Percentiles rank a stretch among this genome's conserved stretches.
These are phyloP conservation scores for Umbelopsis sp. DNA, from an alignment of 371 early-diverging fungal genomes.

Conservation along the genomic window DNA sequence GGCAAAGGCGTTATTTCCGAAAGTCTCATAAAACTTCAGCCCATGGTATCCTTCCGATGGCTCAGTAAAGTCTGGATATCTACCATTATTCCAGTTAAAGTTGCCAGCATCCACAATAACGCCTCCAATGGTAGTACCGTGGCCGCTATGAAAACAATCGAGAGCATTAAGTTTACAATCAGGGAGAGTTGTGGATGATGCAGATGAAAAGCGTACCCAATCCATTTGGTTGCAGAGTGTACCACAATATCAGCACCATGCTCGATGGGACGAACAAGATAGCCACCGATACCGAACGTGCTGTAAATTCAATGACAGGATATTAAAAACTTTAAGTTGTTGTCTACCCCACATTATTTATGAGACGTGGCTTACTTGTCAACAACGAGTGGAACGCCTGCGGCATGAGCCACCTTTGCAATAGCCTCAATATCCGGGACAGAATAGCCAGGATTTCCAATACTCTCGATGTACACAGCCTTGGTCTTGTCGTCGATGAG, in stretches of 20 bases:
- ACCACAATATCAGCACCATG: constrained; percentile 93
- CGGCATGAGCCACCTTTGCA: constrained; percentile 77
- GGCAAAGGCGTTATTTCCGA: constrained; percentile 72
- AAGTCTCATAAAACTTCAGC: constrained; percentile 82
- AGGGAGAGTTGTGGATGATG: too few species aligned
- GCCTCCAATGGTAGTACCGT: constrained; percentile 85
- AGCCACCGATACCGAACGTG: constrained; percentile 94
- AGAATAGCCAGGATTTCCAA: constrained; percentile 86
- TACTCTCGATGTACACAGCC: constrained; percentile 84
- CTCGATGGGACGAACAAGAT: constrained; percentile 79
- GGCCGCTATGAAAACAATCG: constrained; percentile 42
- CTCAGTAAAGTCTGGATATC: constrained; percentile 86
- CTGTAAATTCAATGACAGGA: constrained; percentile 63
- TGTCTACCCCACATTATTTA: not conserved
- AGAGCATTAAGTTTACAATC: not conserved
- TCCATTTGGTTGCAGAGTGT: constrained; percentile 92
- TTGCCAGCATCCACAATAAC: constrained; percentile 82
- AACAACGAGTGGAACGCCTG: constrained; percentile 86
- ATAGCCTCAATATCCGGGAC: constrained; percentile 85
- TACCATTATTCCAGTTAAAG: constrained; percentile 87
- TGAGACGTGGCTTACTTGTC: constrained; percentile 67
- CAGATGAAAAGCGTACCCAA: constrained; percentile 39
- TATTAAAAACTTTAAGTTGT: not conserved
- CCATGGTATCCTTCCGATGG: constrained; percentile 88
- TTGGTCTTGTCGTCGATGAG: constrained; percentile 86